Conservation (phyloP, 2,329 filamentous ascomycete species). For the Stachybotrys chartarum region DNA sequence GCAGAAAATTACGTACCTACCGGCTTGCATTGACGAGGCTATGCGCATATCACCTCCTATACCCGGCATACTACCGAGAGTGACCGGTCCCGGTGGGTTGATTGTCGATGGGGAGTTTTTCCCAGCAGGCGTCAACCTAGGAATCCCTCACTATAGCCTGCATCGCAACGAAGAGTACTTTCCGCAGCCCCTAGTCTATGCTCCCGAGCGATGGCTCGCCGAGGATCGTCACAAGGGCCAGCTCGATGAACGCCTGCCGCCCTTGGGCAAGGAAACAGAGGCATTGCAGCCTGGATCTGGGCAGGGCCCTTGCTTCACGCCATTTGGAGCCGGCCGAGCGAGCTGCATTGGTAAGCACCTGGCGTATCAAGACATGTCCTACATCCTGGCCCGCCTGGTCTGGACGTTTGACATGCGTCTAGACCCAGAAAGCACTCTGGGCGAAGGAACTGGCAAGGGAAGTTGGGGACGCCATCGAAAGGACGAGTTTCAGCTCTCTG, state of each 20-base stretch:
- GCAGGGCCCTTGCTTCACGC: constrained; percentile 4
- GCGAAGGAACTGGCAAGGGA: not conserved
- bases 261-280: constrained; percentile 3
- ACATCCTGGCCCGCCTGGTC: constrained; percentile 6
- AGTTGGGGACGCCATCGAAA: not conserved
- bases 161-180: constrained; percentile 6
- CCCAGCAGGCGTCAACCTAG: constrained; percentile 6
- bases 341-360: constrained; percentile 7
- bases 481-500: constrained; percentile 5
- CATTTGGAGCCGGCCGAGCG: constrained; percentile 5
- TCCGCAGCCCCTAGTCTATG: constrained; percentile 4
- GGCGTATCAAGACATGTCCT: constrained; percentile 8
- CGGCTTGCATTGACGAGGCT: constrained; percentile 9
- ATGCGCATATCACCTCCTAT: constrained; percentile 7
- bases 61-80: constrained; percentile 5
- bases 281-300: constrained; percentile 3
- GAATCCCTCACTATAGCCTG: constrained; percentile 7
- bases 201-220: constrained; percentile 6
- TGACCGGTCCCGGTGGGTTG: constrained; percentile 3
- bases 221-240: constrained; percentile 1
- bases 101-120: constrained; percentile 8
- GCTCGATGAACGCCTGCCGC: constrained; percentile 2
- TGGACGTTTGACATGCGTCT: constrained; percentile 6
- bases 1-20: constrained; percentile 4
- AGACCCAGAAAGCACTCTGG: constrained; percentile 3